Evolutionary conservation across 2,329 filamentous ascomycete species (phyloP).

Genomic region (Pseudopithomyces chartarum): DNA sequence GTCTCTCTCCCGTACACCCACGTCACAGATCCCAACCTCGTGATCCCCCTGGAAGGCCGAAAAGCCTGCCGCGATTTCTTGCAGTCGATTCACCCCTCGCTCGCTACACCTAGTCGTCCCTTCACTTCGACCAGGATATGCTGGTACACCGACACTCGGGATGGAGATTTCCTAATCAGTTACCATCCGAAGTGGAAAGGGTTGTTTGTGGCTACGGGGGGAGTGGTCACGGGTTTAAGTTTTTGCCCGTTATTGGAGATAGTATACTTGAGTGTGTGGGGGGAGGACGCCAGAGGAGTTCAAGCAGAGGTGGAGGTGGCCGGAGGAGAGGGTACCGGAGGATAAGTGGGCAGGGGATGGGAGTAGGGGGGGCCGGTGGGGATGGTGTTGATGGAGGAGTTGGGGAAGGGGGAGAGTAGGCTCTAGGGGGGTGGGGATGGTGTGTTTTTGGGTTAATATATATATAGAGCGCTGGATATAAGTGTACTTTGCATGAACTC

Average conservation of each 20-base stretch:
- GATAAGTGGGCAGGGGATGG: constrained; percentile 45
- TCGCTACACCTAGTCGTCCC: constrained; percentile 43
- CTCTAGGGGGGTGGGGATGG: constrained; percentile 22
- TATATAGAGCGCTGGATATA: too few species aligned
- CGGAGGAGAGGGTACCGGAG: constrained; percentile 46
- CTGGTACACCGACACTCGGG: constrained; percentile 63
- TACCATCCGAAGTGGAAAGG: constrained; percentile 56
- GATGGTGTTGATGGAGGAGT: constrained; percentile 48
- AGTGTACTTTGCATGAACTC: too few species aligned
- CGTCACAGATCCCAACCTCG: constrained; percentile 54
- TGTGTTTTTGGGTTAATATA: too few species aligned
- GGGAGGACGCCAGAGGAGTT: constrained; percentile 55
- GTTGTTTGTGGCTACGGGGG: constrained; percentile 66
- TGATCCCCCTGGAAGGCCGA: constrained; percentile 41
- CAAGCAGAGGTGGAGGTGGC: constrained; percentile 65
- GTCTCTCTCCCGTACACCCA: constrained; percentile 56
- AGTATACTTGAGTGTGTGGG: constrained; percentile 58
- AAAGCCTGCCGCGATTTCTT: constrained; percentile 39
- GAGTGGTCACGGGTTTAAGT: constrained; percentile 67
- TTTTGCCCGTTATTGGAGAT: constrained; percentile 62
- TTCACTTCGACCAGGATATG: constrained; percentile 57
- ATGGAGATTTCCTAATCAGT: constrained; percentile 61
- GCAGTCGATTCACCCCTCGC: constrained; percentile 29
- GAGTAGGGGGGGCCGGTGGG: constrained; percentile 45
- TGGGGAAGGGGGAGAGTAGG: constrained; percentile 39